Evolutionary conservation across 2,329 filamentous ascomycete genomes (phyloP), one percentile per base, ranked within the genome.

Genomic region (Fusarium brevicatenulatum): DNA sequence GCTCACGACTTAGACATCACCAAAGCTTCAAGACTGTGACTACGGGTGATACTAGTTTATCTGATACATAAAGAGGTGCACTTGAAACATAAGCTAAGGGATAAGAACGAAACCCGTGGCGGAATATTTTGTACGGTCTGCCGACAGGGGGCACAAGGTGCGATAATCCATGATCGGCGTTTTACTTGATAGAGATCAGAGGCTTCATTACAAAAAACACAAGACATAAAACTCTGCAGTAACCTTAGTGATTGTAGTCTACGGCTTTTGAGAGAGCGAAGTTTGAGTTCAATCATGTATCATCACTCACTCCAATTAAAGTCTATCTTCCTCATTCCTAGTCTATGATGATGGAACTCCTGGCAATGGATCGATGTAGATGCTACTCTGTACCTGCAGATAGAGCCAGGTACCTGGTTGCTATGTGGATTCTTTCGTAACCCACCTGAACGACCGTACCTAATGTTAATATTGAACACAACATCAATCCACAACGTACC

Each of bases 401-500:
- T 54, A 28, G 25, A 40, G 50, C 50, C 34, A 54, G 34, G 34
- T 40, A 54, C 50, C 50, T n/a, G 50, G 55, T 37, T 57, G 42
- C 32, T 50, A 50, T 50, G 55, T 57, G 55, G 42, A 19, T 37
- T 57, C 40, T 50, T 40, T 50, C 55, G 23, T 57, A 57, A 57
- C 15, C 55, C 55, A 57, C 55, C 55, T 50, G 55, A 57, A 34
- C 50, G 42, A 50, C 55, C 42, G 55, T 9, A 30, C 18, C 40
- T 57, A 57, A 57, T 57, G 55, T 56, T 36, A 57, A 47, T 57
- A 50, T 30, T 37, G 55, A 57, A 7, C 55, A 57, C 32, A 37
- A n/a, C 6, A 57, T 23, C 40, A 50, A 37, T 36, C 30, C 32
- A 28, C 32, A 57, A 50, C 54, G 19, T 12, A 56, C 42, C 32